Percentiles rank a stretch among this genome's conserved stretches.
phyloP scores from a whole-genome alignment of 495 filamentous ascomycete species.

The Penicillium cinerascens region DNA sequence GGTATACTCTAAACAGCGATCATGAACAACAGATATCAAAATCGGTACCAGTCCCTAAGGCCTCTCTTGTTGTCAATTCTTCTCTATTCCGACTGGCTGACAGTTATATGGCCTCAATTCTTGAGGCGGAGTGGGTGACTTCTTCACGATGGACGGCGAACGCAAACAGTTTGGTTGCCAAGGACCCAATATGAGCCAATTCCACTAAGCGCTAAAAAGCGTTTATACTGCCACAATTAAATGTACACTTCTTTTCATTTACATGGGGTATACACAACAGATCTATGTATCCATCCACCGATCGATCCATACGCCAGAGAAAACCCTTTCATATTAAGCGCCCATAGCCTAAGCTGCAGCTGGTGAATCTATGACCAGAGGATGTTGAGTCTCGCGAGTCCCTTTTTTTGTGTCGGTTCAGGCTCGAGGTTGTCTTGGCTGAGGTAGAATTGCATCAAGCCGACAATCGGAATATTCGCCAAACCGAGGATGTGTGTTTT shows the following conservation, averaged over 20 bases:
- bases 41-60: too few species aligned
- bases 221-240: neutral
- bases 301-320: neutral
- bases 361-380: conserved; percentile 3
- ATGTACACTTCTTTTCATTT: neutral
- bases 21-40: too few species aligned
- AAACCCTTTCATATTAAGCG: neutral
- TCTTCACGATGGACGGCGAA: too few species aligned
- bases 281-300: neutral
- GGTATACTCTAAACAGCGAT: too few species aligned
- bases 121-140: too few species aligned
- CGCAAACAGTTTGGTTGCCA: too few species aligned
- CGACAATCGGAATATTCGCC: conserved; percentile 33
- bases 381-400: conserved; percentile 1
- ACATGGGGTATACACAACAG: neutral
- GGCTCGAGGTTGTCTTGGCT: neutral
- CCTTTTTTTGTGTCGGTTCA: neutral
- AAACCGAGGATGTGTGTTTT: conserved; percentile 49
- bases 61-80: too few species aligned
- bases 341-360: neutral
- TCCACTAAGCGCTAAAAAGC: too few species aligned
- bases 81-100: too few species aligned
- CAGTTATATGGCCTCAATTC: too few species aligned
- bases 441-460: conserved; percentile 1
- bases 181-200: too few species aligned